Evolutionary conservation across 208 protist genomes (phyloP).

Genomic region (Crithidia thermophila): DNA sequence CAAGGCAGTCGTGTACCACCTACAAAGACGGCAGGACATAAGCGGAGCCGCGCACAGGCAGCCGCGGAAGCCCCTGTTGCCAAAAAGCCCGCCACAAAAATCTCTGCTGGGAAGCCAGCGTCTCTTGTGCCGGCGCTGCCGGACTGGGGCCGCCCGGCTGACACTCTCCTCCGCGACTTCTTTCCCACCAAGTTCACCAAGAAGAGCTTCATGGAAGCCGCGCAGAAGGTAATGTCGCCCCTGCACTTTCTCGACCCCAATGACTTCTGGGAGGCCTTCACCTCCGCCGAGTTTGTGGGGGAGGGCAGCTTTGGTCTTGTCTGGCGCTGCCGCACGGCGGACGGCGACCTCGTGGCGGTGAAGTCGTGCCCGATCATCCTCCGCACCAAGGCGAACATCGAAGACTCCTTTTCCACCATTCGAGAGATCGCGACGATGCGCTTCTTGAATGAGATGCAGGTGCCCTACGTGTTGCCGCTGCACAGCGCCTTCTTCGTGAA

Average conservation of each 20-base stretch:
- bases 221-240: slow-evolving; percentile 53
- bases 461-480: slow-evolving; percentile 85
- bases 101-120: neutral
- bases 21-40: neutral
- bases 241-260: slow-evolving; percentile 53
- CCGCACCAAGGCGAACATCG: slow-evolving; percentile 57
- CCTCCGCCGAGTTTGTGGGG: slow-evolving; percentile 64
- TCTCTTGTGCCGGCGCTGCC: slow-evolving; percentile 1
- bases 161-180: slow-evolving; percentile 44
- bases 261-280: slow-evolving; percentile 84
- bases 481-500: slow-evolving; percentile 79
- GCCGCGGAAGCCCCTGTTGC: too few relatives aligned
- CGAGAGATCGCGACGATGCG: slow-evolving; percentile 88
- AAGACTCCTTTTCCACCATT: slow-evolving; percentile 76
- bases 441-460: slow-evolving; percentile 74
- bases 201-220: slow-evolving; percentile 56
- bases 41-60: neutral
- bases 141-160: slow-evolving; percentile 34
- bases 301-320: slow-evolving; percentile 91
- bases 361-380: slow-evolving; percentile 83
- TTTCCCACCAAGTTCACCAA: slow-evolving; percentile 55
- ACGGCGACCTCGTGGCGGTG: slow-evolving; percentile 82
- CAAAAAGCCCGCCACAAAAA: too few relatives aligned
- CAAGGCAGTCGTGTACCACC: neutral
- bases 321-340: slow-evolving; percentile 71